These are phyloP conservation scores for Brachypodium distachyon DNA, from an alignment of 202 grass and related monocot genomes.

Conservation along the genomic window DNA sequence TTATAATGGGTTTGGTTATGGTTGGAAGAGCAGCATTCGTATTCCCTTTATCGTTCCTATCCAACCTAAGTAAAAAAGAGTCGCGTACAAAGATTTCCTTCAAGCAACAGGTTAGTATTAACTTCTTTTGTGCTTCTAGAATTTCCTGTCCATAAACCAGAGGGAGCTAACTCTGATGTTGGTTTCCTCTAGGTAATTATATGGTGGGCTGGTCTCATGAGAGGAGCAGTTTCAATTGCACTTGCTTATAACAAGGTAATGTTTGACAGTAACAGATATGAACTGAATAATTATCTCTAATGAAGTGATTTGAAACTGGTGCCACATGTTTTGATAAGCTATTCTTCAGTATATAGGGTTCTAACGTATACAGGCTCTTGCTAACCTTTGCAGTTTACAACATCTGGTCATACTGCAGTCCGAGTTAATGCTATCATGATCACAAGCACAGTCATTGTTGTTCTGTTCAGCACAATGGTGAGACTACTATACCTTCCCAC, in stretches of 20 bases:
- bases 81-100: slow-evolving; percentile 66
- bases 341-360: slow-evolving; percentile 7
- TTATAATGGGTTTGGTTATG: slow-evolving; percentile 88
- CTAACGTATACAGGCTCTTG: slow-evolving; percentile 9
- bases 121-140: background rate
- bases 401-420: slow-evolving; percentile 49
- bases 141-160: background rate
- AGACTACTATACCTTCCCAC: background rate
- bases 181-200: slow-evolving; percentile 56
- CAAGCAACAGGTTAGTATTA: slow-evolving; percentile 62
- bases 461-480: slow-evolving; percentile 98
- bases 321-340: background rate
- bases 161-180: slow-evolving; percentile 11
- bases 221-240: slow-evolving; percentile 97
- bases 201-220: slow-evolving; percentile 98
- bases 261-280: background rate
- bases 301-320: slow-evolving; percentile 6
- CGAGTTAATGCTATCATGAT: slow-evolving; percentile 82
- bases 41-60: slow-evolving; percentile 69
- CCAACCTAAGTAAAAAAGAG: slow-evolving; percentile 72
- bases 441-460: slow-evolving; percentile 89
- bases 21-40: slow-evolving; percentile 84
- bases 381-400: slow-evolving; percentile 63
- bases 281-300: background rate
- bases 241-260: slow-evolving; percentile 97